Evolutionary conservation across 1,284 basidiomycete species (phyloP), one percentile per base, ranked within the genome.

Genomic region (Takashimella tepidaria): DNA sequence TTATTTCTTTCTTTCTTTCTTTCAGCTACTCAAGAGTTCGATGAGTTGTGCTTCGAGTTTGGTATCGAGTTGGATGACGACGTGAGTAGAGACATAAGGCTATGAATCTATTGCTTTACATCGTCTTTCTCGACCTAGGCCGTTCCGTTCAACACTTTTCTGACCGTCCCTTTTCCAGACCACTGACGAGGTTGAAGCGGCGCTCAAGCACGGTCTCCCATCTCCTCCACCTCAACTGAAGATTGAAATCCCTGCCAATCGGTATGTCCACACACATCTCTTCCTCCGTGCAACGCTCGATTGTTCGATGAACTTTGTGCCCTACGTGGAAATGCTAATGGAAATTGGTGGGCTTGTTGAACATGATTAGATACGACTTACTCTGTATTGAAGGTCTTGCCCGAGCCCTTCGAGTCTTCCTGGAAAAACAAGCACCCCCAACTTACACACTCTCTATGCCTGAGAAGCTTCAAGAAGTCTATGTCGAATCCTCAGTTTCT

Each of bases 61-160:
- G 95, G 95, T 54, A 82, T 98, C 57, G 95, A 98, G 79, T 80
- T 98, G 42, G 95, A 98, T 70, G 95, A 97, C 76, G 95, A 98
- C 78, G 92, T 93, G 69, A 64, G 87, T 64, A 2, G 37, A 11
- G n/a, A n/a, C n/a, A n/a, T n/a, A n/a, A n/a, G n/a, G n/a, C n/a
- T n/a, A n/a, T n/a, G n/a, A n/a, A n/a, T n/a, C n/a, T n/a, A n/a
- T n/a, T n/a, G n/a, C n/a, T 37, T 8, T 37, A 8, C 31, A 8
- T 37, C 31, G 10, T 37, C 31, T 16, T 37, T 37, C 16, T 16
- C 31, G 16, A 8, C 31, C n/a, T n/a, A n/a, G n/a, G n/a, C 31
- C 31, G 31, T 16, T 37, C n/a, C 10, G 31, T 37, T 37, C 31
- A 37, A 16, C 8, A 37, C 31, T 16, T 37, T 37, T 16, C 31